Percentiles rank a stretch among this genome's conserved stretches.
Evolutionary conservation across 495 filamentous ascomycete genomes (phyloP).

Genomic region (Viridothelium virens): DNA sequence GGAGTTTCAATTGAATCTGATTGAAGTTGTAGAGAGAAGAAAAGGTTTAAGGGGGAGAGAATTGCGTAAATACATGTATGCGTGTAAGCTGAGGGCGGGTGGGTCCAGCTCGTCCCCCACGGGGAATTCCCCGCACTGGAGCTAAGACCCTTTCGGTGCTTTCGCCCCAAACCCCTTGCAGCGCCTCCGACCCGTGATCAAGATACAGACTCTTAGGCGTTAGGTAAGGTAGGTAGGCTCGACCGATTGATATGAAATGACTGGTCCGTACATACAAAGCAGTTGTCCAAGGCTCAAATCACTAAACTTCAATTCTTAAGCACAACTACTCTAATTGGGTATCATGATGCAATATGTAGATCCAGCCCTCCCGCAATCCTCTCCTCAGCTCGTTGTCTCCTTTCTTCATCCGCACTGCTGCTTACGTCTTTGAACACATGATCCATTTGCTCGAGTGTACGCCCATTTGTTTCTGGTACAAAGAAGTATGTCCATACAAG

Average conservation of each 20-base stretch:
- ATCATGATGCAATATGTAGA: not conserved
- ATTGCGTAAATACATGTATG: not conserved
- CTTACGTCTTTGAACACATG: slow-evolving; percentile 28
- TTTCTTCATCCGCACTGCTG: slow-evolving; percentile 13
- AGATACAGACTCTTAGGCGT: no score
- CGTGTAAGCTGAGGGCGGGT: not conserved
- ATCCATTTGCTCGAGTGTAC: slow-evolving; percentile 35
- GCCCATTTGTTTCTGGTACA: slow-evolving; percentile 44
- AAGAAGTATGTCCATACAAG: slow-evolving; percentile 48
- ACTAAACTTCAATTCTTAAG: no score
- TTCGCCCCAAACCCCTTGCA: not conserved
- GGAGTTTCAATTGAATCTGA: not conserved
- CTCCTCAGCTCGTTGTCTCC: slow-evolving; percentile 10
- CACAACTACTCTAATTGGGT: not conserved
- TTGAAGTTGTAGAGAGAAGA: not conserved
- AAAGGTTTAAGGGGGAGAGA: slow-evolving; percentile 4
- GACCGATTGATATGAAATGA: no score
- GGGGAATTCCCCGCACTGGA: slow-evolving; percentile 6
- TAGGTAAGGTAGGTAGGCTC: no score
- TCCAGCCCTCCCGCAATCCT: slow-evolving; percentile 13
- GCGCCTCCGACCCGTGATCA: no score
- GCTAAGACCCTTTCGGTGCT: not conserved
- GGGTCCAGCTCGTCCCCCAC: not conserved
- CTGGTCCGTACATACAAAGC: no score
- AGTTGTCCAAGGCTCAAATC: no score